Base-by-base conservation (phyloP, 2,329 filamentous ascomycete species). In the Xylaria digitata region DNA sequence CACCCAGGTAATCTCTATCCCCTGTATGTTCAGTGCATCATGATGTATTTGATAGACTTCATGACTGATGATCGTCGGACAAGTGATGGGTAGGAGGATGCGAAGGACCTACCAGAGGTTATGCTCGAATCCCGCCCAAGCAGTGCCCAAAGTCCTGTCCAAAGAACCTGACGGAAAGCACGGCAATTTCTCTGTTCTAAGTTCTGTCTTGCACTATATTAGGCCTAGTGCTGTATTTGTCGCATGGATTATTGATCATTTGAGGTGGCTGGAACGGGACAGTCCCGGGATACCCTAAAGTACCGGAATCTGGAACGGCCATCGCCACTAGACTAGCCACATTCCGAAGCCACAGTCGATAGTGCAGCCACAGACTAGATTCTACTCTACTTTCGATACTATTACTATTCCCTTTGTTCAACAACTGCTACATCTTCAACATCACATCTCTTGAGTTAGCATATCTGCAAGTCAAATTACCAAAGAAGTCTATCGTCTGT, bases 121-220 rank as follows among this genome's bases (percentile, higher is more conserved):
- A 26, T 26, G 26, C 26, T 26, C 26, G 5, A 26, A 26, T 26
- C 26, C 5, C 26, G 26, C 26, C 26, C 26, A 26, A 37, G 34
- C 11, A 9, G 6, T 37, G 11, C 34, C 8, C 34, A 9, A 8
- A 13, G 11, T 48, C 2, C 9, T 46, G 45, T 21, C 58, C 40
- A 17, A 56, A 13, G 23, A 9, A 26, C 50, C 34, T 42, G 7
- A 42, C 64, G 64, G 64, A 58, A 66, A 48, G 59, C 46, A 59
- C 64, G 64, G 59, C 64, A 66, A 19, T 26, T 42, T 37, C 26
- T 26, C 5, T 26, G 26, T 26, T 5, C 26, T 23, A 40, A 13
- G 21, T 42, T 15, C 53, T 32, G 8, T 43, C 21, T n/a, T 13
- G 13, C 34, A 17, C 32, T 54, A 23, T 54, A 32, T 13, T 8